Evolutionary conservation across 352 stramenopile species (phyloP), one percentile per base, ranked within the genome.

Genomic region (Globisporangium cystogenes): DNA sequence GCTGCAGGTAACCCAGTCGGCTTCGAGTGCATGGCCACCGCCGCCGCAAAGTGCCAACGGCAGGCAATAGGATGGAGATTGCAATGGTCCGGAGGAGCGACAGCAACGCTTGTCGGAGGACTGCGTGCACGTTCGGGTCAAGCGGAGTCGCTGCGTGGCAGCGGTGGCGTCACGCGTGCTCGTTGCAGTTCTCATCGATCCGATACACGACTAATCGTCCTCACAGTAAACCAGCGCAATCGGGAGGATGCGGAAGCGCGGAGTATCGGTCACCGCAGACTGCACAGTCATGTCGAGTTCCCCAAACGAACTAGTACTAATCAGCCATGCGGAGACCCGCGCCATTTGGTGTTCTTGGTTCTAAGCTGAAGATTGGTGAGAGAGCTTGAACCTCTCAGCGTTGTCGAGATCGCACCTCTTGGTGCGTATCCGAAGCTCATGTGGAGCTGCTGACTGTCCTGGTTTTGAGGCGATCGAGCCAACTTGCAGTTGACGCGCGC

Each of bases 401-500:
- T 39, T 18, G 12, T 18, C 14, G 33, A 39, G 33, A 39, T 39
- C 14, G 33, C 33, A 39, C 12, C 14, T 39, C 29, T 35, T 35
- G 29, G 29, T 12, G 27, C 27, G 31, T 11, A 36, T 36, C n/a
- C n/a, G 36, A 42, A 14, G 15, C 8, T n/a, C n/a, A n/a, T n/a
- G n/a, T 45, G 41, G 43, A 48, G 43, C 24, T 48, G 24, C 1
- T 7, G 12, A 14, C 4, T 27, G 43, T 11, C 43, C 43, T 48
- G 43, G 27, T 14, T 48, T 35, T 48, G 42, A 47, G 42, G 42
- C n/a, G 41, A 21, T 11, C 41, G 11, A 31, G 21, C n/a, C n/a
- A n/a, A 29, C 43, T 48, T 48, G 43, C 24, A 48, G 43, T 48
- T 48, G 42, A 48, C 23, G n/a, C 14, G 43, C 43, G 14, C 24